Evolutionary conservation across 257 asterid genomes (phyloP), one percentile per base, ranked within the genome.

Genomic region (Rhazya stricta): DNA sequence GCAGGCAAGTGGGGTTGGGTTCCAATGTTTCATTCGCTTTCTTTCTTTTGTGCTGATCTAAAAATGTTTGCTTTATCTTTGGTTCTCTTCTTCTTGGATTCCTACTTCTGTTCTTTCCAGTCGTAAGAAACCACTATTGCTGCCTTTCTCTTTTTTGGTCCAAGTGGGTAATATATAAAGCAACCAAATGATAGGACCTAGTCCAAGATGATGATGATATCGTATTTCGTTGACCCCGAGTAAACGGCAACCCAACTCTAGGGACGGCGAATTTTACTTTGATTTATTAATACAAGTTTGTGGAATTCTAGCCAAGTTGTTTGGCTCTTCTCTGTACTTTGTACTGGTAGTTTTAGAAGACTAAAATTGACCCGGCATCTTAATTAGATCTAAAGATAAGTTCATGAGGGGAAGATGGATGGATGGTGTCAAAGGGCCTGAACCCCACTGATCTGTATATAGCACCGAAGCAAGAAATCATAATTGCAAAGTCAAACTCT

Each of bases 221-320:
- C 77, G 79, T 73, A 50, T 68, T 67, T 56, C 63, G 78, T 75
- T 81, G 82, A 78, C 82, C 74, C 68, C 10, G 58, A 32, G 58
- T 27, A 19, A 67, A 56, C 58, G 56, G 19, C 25, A 43, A 45
- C 58, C 58, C 13, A 57, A 30, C 67, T 61, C 11, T 19, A 11
- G 39, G 9, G 2, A 6, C 13, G 30, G 0, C 1, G 9, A 19
- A n/a, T n/a, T 43, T 43, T 13, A 9, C 48, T 43, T 43, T 10
- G 13, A 43, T 7, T 9, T 43, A 7, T 8, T 5, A 76, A 21
- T 4, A 57, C 43, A 46, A 51, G 48, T 9, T 37, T 67, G 18
- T 30, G 66, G 71, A 75, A 15, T 45, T 70, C 36, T 75, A 53
- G 71, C 23, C 34, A 67, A 67, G 50, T 39, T 41, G 29, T 37